A percentile compares a stretch with the other conserved stretches of the same genome.
These are phyloP conservation scores for Arthromyces matolae DNA, from an alignment of 768 basidiomycete genomes.

Conservation along the genomic window DNA sequence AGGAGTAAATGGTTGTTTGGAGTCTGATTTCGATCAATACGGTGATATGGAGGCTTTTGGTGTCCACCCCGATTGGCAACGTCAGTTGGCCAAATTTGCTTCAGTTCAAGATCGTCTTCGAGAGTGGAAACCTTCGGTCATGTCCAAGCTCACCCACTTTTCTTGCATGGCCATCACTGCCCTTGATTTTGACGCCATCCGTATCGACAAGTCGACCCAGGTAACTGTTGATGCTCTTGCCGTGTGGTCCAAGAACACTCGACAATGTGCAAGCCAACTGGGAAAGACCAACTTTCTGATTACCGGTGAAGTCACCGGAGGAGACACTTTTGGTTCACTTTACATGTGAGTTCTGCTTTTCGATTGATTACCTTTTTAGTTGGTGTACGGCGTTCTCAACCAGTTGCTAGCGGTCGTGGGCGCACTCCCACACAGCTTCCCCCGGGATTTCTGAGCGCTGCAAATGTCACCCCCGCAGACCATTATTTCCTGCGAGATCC, in stretches of 20 bases:
- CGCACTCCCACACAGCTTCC: constrained; percentile 74
- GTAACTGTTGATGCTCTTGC: constrained; percentile 80
- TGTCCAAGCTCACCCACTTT: constrained; percentile 73
- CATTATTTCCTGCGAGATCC: constrained; percentile 76
- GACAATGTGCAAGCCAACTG: constrained; percentile 65
- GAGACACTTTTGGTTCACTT: constrained; percentile 82
- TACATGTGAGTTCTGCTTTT: constrained; percentile 73
- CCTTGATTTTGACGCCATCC: constrained; percentile 90
- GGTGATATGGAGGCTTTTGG: constrained; percentile 98
- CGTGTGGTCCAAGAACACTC: constrained; percentile 68
- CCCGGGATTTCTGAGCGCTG: constrained; percentile 62
- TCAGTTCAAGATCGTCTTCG: constrained; percentile 95
- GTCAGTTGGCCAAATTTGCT: constrained; percentile 92
- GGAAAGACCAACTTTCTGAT: constrained; percentile 90
- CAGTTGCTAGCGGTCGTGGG: constrained; percentile 70
- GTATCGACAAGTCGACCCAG: constrained; percentile 93
- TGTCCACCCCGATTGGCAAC: constrained; percentile 92
- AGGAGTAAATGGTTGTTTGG: constrained; percentile 57
- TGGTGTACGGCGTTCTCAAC: background rate
- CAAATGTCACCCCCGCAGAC: constrained; percentile 56
- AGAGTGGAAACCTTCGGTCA: constrained; percentile 83
- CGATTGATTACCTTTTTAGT: background rate
- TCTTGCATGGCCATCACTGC: constrained; percentile 85
- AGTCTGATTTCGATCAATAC: constrained; percentile 90
- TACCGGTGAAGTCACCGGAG: constrained; percentile 92